Evolutionary conservation across 805 yeast genomes (phyloP), one percentile per base, ranked within the genome.

Genomic region (Brettanomyces custersianus): DNA sequence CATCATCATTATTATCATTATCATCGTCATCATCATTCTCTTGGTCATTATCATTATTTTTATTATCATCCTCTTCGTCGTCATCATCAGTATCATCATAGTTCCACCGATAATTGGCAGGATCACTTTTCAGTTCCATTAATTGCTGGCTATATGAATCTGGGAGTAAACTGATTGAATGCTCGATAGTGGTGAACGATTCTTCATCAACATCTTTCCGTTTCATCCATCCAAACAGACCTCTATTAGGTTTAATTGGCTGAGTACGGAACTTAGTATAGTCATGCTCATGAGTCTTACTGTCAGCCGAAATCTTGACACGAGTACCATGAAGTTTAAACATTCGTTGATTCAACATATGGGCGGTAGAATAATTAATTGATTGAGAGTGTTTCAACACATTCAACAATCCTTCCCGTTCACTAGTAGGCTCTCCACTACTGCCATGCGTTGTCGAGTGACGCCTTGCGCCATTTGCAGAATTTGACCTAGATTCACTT

Each of bases 61-160:
- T 38, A 9, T 37, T 38, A 10, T 38, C 41, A 18, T 44, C 44
- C 25, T 40, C 43, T 4, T 40, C 42, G 4, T 43, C 45, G 4
- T 40, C 52, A 7, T 54, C 54, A 25, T 58, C 62, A 11, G 55
- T 50, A 34, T 60, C 65, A 39, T 60, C 65, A 40, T 57, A 60
- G 36, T 60, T 59, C 62, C 63, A 60, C 7, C 60, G 45, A 36
- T 53, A 59, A 36, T 60, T 60, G 20, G 58, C 59, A 0, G 65
- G 65, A 33, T 59, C 55, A 31, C 52, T 42, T 41, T 60, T 60
- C 29, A 60, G 38, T 24, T 52, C 52, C 48, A 59, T 58, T 37
- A 60, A 39, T 35, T 57, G 57, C 27, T 47, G 41, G 8, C 60
- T 49, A 33, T 60, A 60, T 6, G 56, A 47, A 39, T 60, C 65